These are phyloP conservation scores for Tephrocybe sp. DNA, from an alignment of 768 basidiomycete species.

Conservation along the genomic window DNA sequence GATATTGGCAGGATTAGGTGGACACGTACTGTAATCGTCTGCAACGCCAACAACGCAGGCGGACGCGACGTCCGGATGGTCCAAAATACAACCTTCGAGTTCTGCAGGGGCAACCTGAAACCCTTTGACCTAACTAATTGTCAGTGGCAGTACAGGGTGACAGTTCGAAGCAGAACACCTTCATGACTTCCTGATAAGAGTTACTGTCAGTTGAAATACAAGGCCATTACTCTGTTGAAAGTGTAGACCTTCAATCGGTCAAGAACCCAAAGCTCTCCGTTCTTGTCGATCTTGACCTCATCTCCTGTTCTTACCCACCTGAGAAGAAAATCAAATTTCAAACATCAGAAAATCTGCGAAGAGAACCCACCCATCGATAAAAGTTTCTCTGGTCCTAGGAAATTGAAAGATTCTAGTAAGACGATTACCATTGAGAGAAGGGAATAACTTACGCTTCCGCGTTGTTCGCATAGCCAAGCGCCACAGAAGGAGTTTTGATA, in stretches of 20 bases:
- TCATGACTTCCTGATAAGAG: constrained; percentile 44
- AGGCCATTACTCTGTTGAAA: not conserved
- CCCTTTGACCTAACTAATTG: constrained; percentile 55
- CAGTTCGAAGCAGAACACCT: constrained; percentile 24
- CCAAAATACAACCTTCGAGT: constrained; percentile 64
- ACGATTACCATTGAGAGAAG: not conserved
- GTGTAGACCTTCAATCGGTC: constrained; percentile 60
- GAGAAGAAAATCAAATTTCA: constrained; percentile 3
- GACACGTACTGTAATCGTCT: constrained; percentile 61
- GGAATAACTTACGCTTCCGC: constrained; percentile 52
- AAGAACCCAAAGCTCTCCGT: constrained; percentile 58
- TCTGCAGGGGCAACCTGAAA: constrained; percentile 79
- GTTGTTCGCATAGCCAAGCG: constrained; percentile 60
- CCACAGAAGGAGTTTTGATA: constrained; percentile 52
- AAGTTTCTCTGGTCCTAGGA: constrained; percentile 65
- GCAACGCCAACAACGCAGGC: constrained; percentile 65
- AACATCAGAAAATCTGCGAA: not conserved
- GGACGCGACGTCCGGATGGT: constrained; percentile 58
- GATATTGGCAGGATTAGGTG: not conserved
- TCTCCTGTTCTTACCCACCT: constrained; percentile 76
- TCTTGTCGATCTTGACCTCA: constrained; percentile 53
- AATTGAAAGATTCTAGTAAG: not conserved
- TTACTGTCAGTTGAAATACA: constrained; percentile 1
- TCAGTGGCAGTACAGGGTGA: constrained; percentile 17
- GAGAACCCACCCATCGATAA: constrained; percentile 56